Percentiles rank a stretch among this genome's conserved stretches.
These are phyloP conservation scores for Phytopythium helicoides DNA, from an alignment of 352 stramenopile species.

Conservation along the genomic window DNA sequence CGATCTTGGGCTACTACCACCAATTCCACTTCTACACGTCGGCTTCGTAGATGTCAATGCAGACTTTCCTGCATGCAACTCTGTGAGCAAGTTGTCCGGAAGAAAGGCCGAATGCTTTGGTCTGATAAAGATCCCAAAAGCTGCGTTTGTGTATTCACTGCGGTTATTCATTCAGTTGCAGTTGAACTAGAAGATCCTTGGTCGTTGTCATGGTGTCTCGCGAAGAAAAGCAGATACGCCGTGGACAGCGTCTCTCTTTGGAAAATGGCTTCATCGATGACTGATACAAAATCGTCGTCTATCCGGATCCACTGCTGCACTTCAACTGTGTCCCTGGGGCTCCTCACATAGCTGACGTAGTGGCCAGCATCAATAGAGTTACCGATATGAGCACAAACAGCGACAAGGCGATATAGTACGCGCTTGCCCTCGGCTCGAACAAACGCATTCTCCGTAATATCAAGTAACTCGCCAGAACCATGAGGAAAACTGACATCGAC, in stretches of 20 bases:
- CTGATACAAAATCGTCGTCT: constrained; percentile 62
- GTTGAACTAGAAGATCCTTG: not conserved
- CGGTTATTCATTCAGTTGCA: not conserved
- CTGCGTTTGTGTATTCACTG: constrained; percentile 41
- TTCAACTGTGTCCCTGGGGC: not conserved
- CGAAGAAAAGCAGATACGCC: constrained; percentile 81
- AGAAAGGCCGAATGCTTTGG: no score
- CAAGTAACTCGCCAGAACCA: constrained; percentile 30
- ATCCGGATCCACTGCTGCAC: constrained; percentile 59
- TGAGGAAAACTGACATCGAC: constrained; percentile 59
- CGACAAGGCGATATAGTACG: constrained; percentile 52
- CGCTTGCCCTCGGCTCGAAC: constrained; percentile 40
- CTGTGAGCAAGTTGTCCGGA: not conserved
- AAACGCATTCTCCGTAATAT: constrained; percentile 72
- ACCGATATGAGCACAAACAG: constrained; percentile 74
- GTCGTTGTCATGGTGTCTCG: constrained; percentile 4
- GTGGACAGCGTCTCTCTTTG: constrained; percentile 46
- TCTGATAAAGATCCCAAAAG: constrained; percentile 9
- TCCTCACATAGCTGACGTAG: constrained; percentile 66
- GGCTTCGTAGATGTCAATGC: constrained; percentile 49
- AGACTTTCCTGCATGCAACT: not conserved
- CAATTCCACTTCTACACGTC: constrained; percentile 89
- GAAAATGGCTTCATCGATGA: constrained; percentile 43
- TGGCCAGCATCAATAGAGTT: constrained; percentile 59
- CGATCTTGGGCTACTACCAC: constrained; percentile 82